phyloP scores from a whole-genome alignment of 768 basidiomycete species.

The Auriculariales sp. region DNA sequence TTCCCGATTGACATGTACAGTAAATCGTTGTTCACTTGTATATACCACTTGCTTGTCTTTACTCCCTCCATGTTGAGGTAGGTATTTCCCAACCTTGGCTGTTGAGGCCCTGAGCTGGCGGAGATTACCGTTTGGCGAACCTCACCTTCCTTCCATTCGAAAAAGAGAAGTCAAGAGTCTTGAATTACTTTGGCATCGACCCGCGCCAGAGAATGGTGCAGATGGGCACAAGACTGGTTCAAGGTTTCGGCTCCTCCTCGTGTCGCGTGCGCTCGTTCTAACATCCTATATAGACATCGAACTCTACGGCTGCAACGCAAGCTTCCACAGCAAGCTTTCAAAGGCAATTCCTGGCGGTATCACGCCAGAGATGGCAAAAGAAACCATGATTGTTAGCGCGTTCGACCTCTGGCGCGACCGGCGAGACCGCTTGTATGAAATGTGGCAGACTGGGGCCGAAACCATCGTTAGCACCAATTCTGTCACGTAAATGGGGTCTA shows the following conservation, averaged over 20 bases:
- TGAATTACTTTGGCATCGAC: conserved; percentile 62
- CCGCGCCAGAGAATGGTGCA: conserved; percentile 53
- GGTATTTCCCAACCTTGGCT: no score
- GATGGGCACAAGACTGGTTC: conserved; percentile 50
- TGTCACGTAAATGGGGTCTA: conserved; percentile 8
- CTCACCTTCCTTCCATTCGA: conserved; percentile 6
- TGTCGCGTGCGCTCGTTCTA: not conserved
- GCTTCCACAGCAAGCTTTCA: not conserved
- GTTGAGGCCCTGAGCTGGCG: not conserved
- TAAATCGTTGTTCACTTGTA: no score
- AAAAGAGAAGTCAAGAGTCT: conserved; percentile 17
- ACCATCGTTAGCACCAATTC: conserved; percentile 39
- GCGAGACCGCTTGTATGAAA: conserved; percentile 36
- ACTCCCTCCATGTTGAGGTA: no score
- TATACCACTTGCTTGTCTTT: no score
- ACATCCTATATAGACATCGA: not conserved
- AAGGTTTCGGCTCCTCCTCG: conserved; percentile 1
- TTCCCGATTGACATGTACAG: no score
- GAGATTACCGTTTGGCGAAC: no score
- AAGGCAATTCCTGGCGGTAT: not conserved
- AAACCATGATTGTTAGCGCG: conserved; percentile 63
- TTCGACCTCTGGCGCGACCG: conserved; percentile 40
- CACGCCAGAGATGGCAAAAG: not conserved
- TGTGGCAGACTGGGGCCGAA: conserved; percentile 87
- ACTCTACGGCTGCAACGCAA: not conserved